These are phyloP conservation scores for Podaxis pistillaris DNA, from an alignment of 768 basidiomycete species.

Conservation along the genomic window DNA sequence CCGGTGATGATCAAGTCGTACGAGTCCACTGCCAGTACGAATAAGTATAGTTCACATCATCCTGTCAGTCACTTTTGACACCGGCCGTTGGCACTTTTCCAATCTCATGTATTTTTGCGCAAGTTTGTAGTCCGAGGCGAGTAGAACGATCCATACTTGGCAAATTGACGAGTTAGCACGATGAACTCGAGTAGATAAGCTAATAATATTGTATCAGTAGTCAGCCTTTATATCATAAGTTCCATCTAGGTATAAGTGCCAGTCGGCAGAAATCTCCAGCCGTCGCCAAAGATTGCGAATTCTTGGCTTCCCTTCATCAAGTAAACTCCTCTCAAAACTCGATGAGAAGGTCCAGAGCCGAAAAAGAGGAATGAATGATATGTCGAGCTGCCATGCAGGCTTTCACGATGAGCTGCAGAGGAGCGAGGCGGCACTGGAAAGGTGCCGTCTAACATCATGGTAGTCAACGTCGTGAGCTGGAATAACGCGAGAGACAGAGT, in stretches of 20 bases:
- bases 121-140: not conserved
- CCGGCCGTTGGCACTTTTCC: not conserved
- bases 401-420: conserved; percentile 16
- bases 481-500: conserved; percentile 11
- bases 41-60: not conserved
- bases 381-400: not conserved
- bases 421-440: conserved; percentile 49
- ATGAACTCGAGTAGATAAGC: conserved; percentile 8
- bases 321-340: not conserved
- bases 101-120: not conserved
- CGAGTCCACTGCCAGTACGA: not conserved
- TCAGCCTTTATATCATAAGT: not conserved
- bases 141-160: not conserved
- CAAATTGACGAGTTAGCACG: not conserved
- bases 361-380: not conserved
- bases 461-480: conserved; percentile 98
- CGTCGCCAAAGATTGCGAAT: not conserved
- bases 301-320: not conserved
- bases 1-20: not conserved
- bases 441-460: conserved; percentile 84
- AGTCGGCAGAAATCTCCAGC: not conserved
- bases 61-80: not conserved
- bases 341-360: not conserved
- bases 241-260: not conserved
- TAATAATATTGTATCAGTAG: conserved; percentile 1